Conservation (phyloP, 2,329 filamentous ascomycete species). For the Fusarium piperis region DNA sequence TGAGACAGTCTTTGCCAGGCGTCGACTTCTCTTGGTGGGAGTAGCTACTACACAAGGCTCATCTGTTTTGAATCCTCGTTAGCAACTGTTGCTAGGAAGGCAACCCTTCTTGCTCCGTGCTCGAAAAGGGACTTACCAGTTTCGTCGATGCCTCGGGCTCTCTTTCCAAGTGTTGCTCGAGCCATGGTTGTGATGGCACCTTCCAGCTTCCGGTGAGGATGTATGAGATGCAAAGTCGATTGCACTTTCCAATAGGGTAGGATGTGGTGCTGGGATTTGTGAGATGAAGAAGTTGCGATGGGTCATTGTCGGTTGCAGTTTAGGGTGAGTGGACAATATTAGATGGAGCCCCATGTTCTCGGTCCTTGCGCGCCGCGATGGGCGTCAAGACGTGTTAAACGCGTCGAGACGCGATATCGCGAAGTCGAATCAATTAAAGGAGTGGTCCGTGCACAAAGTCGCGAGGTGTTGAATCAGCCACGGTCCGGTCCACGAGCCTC, state of each 20-base stretch:
- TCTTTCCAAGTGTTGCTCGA: slow-evolving; percentile 49
- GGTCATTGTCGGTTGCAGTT: slow-evolving; percentile 24
- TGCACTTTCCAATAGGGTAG: slow-evolving; percentile 37
- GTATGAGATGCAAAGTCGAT: slow-evolving; percentile 18
- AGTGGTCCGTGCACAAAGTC: slow-evolving; percentile 38
- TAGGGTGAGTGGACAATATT: slow-evolving; percentile 31
- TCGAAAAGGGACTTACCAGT: slow-evolving; percentile 41
- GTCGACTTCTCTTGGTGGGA: slow-evolving; percentile 59
- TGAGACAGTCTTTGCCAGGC: slow-evolving; percentile 51
- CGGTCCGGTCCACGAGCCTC: slow-evolving; percentile 9
- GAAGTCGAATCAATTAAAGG: slow-evolving; percentile 44
- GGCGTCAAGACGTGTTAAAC: slow-evolving; percentile 37
- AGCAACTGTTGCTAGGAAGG: slow-evolving; percentile 19
- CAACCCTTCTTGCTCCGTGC: slow-evolving; percentile 4
- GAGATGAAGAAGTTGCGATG: slow-evolving; percentile 32
- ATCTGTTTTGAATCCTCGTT: slow-evolving; percentile 30
- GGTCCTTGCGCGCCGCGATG: slow-evolving; percentile 38
- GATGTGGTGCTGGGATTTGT: slow-evolving; percentile 21
- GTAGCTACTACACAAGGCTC: slow-evolving; percentile 38
- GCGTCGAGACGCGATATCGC: slow-evolving; percentile 47
- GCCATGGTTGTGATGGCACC: slow-evolving; percentile 39
- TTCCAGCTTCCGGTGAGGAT: slow-evolving; percentile 17
- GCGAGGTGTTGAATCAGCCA: slow-evolving; percentile 29
- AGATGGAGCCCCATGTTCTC: slow-evolving; percentile 22
- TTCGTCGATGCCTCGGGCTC: slow-evolving; percentile 44